A percentile compares a stretch with the other conserved stretches of the same genome.
Conservation (phyloP, 495 filamentous ascomycete genomes). For the Neurospora sp. region DNA sequence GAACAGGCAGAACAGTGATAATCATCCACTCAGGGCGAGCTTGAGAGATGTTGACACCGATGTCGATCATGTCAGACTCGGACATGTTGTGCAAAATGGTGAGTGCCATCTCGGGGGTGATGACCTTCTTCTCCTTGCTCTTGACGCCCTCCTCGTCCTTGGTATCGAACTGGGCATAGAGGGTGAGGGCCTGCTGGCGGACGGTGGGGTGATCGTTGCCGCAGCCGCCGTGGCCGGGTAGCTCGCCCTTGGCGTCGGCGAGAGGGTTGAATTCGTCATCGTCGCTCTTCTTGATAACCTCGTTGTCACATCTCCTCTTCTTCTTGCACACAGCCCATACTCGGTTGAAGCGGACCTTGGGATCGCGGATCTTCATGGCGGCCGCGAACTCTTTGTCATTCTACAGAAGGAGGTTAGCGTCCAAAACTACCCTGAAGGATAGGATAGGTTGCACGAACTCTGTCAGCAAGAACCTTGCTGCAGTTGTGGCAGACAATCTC, state of each 20-base stretch:
- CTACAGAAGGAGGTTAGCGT: slow-evolving; percentile 61
- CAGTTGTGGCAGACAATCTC: slow-evolving; percentile 98
- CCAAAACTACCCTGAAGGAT: slow-evolving; percentile 33
- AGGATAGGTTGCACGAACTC: slow-evolving; percentile 63
- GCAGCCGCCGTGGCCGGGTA: slow-evolving; percentile 69
- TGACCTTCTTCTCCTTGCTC: slow-evolving; percentile 72
- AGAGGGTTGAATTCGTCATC: slow-evolving; percentile 39
- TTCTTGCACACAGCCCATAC: slow-evolving; percentile 85
- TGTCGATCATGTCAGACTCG: slow-evolving; percentile 66
- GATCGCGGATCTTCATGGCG: slow-evolving; percentile 74
- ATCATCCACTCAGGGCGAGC: slow-evolving; percentile 98
- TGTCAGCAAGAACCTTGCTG: slow-evolving; percentile 86
- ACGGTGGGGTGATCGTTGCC: slow-evolving; percentile 84
- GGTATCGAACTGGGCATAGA: slow-evolving; percentile 45
- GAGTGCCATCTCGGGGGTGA: slow-evolving; percentile 75
- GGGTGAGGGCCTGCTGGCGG: slow-evolving; percentile 70
- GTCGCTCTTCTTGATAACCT: slow-evolving; percentile 50
- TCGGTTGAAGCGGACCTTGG: slow-evolving; percentile 82
- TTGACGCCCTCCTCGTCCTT: slow-evolving; percentile 66
- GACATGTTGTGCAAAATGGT: slow-evolving; percentile 78
- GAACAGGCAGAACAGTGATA: slow-evolving; percentile 86
- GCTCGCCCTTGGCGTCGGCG: slow-evolving; percentile 37
- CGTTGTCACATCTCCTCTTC: slow-evolving; percentile 71
- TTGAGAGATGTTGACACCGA: slow-evolving; percentile 87
- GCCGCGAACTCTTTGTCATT: slow-evolving; percentile 71